Evolutionary conservation across 345 rosid genomes (phyloP).

Genomic region (Anacardium occidentale): DNA sequence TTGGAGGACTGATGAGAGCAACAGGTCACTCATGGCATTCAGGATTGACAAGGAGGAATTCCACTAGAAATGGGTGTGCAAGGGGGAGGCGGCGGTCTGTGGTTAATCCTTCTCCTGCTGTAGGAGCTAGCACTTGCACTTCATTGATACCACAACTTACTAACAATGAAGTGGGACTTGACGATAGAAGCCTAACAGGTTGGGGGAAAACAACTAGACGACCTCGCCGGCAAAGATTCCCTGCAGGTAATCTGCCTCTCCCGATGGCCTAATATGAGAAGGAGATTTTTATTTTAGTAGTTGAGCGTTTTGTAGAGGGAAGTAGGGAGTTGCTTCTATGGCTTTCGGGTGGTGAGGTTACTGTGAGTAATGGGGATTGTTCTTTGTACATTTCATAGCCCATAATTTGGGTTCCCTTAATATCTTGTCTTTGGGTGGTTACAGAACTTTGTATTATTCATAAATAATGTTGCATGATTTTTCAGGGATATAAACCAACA

Average conservation of each 20-base stretch:
- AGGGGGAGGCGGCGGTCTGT: conserved; percentile 64
- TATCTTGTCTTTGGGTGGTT: conserved; percentile 37
- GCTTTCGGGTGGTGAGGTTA: conserved; percentile 24
- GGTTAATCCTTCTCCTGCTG: conserved; percentile 41
- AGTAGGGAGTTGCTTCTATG: conserved; percentile 22
- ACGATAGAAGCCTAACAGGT: conserved; percentile 74
- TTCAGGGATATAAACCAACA: conserved; percentile 22
- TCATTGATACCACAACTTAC: conserved; percentile 55
- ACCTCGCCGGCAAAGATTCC: conserved; percentile 87
- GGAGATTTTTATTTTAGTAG: conserved; percentile 24
- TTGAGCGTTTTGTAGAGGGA: conserved; percentile 37
- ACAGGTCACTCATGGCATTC: conserved; percentile 68
- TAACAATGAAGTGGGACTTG: conserved; percentile 60
- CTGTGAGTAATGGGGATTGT: conserved; percentile 32
- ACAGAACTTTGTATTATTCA: conserved; percentile 36
- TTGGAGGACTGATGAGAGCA: conserved; percentile 84
- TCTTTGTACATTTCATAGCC: conserved; percentile 48
- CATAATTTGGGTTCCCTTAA: conserved; percentile 40
- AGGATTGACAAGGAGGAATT: conserved; percentile 67
- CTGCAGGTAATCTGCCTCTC: conserved; percentile 65
- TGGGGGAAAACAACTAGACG: conserved; percentile 95
- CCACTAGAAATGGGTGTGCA: conserved; percentile 60
- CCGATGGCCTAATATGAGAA: conserved; percentile 44
- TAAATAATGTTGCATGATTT: conserved; percentile 54
- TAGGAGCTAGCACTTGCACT: conserved; percentile 32